phyloP scores from a whole-genome alignment of 345 rosid genomes.

The Brassica rapa region DNA sequence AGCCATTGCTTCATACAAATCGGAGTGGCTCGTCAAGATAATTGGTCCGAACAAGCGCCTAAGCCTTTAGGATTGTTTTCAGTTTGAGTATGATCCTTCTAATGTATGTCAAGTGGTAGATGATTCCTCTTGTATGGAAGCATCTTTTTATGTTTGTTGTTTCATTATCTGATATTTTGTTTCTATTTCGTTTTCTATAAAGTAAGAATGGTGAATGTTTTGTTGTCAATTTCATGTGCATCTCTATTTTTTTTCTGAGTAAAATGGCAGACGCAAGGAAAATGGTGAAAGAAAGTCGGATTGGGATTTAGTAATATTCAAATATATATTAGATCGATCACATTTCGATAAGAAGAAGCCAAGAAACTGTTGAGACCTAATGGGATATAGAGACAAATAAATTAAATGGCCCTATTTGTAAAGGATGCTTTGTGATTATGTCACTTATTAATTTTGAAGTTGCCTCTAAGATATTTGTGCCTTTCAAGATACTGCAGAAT shows the following conservation, averaged over 20 bases:
- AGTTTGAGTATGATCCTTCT: not conserved
- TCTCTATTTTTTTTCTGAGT: not conserved
- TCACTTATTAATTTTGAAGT: not conserved
- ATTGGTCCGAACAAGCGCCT: not conserved
- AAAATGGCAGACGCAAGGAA: too few relatives aligned
- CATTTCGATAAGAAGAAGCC: not conserved
- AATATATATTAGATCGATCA: not conserved
- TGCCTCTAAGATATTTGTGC: not conserved
- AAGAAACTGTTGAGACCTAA: not conserved
- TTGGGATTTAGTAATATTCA: not conserved
- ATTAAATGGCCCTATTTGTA: not conserved
- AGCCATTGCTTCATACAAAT: not conserved
- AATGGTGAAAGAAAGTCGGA: too few relatives aligned
- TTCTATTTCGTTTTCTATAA: not conserved
- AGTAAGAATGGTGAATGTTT: not conserved
- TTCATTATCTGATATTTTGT: not conserved
- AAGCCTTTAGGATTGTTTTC: not conserved
- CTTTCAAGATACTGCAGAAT: not conserved
- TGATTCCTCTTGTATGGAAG: not conserved
- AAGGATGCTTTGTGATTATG: not conserved
- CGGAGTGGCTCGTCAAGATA: slow-evolving; percentile 12
- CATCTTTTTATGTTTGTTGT: not conserved
- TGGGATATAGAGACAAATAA: not conserved
- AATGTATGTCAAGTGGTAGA: not conserved
- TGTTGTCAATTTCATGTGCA: not conserved